Evolutionary conservation across 2,329 filamentous ascomycete species (phyloP).

Genomic region (Zymoseptoria tritici): DNA sequence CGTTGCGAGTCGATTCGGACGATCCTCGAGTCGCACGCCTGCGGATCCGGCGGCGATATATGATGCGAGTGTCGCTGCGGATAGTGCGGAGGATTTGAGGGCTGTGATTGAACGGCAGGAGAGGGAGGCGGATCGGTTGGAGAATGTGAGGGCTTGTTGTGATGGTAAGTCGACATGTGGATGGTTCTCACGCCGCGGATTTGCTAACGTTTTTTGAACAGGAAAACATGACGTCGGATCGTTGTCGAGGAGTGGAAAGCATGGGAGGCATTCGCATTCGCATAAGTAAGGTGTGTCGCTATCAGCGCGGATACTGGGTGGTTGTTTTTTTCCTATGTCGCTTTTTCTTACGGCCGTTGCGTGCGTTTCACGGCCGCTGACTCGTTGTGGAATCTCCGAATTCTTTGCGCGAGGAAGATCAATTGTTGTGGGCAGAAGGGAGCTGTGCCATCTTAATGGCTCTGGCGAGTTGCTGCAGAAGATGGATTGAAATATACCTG

Average conservation of each 20-base stretch:
- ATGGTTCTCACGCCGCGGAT: background rate
- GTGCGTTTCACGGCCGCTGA: background rate
- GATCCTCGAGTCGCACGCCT: conserved; percentile 16
- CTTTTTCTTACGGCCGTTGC: background rate
- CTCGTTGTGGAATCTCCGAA: background rate
- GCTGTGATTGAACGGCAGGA: conserved; percentile 72
- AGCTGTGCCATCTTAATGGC: background rate
- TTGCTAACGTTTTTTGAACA: conserved; percentile 14
- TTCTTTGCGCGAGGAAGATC: background rate
- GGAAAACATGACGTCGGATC: conserved; percentile 47
- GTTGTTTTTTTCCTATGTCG: background rate
- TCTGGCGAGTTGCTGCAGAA: background rate
- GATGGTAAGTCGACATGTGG: conserved; percentile 61
- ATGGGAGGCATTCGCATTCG: conserved; percentile 9
- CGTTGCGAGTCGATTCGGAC: conserved; percentile 19
- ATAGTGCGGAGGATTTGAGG: conserved; percentile 71
- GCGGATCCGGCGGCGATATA: conserved; percentile 29
- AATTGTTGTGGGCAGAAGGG: background rate
- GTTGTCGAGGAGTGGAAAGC: conserved; percentile 25
- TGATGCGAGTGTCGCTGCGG: conserved; percentile 49
- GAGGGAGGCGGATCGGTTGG: conserved; percentile 67
- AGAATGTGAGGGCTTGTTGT: conserved; percentile 95
- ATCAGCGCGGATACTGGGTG: background rate
- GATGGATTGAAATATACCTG: background rate
- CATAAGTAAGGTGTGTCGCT: background rate